Conservation (phyloP, 257 asterid genomes). For the Oldenlandia corymbosa region DNA sequence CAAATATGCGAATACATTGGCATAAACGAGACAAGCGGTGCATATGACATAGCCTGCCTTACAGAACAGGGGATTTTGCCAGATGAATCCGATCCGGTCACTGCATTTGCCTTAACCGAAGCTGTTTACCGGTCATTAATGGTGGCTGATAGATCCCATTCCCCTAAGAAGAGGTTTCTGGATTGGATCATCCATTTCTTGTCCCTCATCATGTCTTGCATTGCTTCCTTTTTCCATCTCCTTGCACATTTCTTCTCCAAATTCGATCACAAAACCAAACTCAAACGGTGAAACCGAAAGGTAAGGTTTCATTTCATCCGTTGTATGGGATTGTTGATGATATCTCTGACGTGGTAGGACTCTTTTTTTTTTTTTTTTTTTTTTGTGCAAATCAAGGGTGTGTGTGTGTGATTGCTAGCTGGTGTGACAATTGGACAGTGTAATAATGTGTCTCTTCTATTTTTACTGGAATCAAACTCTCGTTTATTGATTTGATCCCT, state of each 20-base stretch:
- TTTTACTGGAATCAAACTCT: neutral
- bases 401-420: constrained; percentile 2
- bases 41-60: constrained; percentile 55
- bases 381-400: too few relatives aligned
- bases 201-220: constrained; percentile 42
- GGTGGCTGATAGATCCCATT: constrained; percentile 52
- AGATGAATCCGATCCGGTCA: constrained; percentile 46
- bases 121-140: constrained; percentile 53
- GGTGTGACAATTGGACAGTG: neutral
- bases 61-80: constrained; percentile 59
- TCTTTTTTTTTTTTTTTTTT: neutral
- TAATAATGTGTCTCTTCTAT: neutral
- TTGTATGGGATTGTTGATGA: too few relatives aligned
- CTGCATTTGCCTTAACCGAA: constrained; percentile 58
- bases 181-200: constrained; percentile 27
- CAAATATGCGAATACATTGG: constrained; percentile 52
- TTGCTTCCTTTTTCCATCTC: constrained; percentile 41
- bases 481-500: neutral
- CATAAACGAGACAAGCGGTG: constrained; percentile 51
- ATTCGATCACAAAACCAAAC: constrained; percentile 32
- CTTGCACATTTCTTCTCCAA: constrained; percentile 49
- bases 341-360: constrained; percentile 7
- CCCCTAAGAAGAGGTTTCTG: constrained; percentile 38
- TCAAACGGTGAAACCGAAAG: constrained; percentile 17
- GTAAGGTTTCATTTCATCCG: too few relatives aligned